Percentiles rank a stretch among this genome's conserved stretches.
These are phyloP conservation scores for Lunularia cruciata DNA, from an alignment of 225 moss, liverwort and hornwort genomes.

Conservation along the genomic window DNA sequence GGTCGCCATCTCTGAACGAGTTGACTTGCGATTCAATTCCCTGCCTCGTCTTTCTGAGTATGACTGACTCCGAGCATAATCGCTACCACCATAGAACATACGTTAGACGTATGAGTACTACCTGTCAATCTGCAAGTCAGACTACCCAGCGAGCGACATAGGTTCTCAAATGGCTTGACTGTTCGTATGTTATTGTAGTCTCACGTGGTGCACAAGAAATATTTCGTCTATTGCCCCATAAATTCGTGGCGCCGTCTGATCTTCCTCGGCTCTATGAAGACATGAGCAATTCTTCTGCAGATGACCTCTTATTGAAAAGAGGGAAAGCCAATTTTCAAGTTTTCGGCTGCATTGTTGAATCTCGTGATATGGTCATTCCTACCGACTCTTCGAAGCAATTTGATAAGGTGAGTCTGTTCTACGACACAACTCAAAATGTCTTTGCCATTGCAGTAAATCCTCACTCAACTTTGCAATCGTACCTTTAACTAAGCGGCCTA, in stretches of 20 bases:
- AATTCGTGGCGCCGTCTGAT: slow-evolving; percentile 64
- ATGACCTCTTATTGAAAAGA: slow-evolving; percentile 15
- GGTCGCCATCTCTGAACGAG: too few relatives aligned
- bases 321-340: slow-evolving; percentile 52
- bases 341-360: slow-evolving; percentile 71
- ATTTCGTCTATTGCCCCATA: slow-evolving; percentile 74
- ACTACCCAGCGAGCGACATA: too few relatives aligned
- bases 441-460: too few relatives aligned
- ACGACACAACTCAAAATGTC: background rate
- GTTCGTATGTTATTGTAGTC: too few relatives aligned
- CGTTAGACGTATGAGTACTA: too few relatives aligned
- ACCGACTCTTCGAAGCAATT: slow-evolving; percentile 51
- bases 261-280: slow-evolving; percentile 56
- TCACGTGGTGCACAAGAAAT: slow-evolving; percentile 94
- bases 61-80: too few relatives aligned
- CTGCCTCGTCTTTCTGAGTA: too few relatives aligned
- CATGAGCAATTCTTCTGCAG: slow-evolving; percentile 3
- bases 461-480: background rate
- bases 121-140: too few relatives aligned
- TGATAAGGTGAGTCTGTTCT: slow-evolving; percentile 61
- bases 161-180: too few relatives aligned
- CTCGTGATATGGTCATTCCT: slow-evolving; percentile 68
- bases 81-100: too few relatives aligned
- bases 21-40: too few relatives aligned
- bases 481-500: background rate